Evolutionary conservation across 441 rosid genomes (phyloP).

Genomic region (Theobroma grandiflorum): DNA sequence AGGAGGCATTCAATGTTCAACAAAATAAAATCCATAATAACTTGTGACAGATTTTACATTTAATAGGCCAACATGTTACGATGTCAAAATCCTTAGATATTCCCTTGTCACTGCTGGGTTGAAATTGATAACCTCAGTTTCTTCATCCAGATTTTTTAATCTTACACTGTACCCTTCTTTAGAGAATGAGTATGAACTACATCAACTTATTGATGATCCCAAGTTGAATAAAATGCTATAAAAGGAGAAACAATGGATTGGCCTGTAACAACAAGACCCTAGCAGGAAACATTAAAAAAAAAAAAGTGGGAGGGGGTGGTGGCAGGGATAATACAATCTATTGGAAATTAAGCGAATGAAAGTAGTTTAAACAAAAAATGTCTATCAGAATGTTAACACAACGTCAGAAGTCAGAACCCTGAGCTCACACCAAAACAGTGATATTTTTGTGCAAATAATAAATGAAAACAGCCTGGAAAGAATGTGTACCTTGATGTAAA

Average conservation of each 20-base stretch:
- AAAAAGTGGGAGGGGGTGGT: background rate
- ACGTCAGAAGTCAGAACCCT: background rate
- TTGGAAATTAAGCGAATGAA: background rate
- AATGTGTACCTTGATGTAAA: conserved; percentile 77
- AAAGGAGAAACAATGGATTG: background rate
- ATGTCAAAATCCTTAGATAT: background rate
- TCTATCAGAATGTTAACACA: background rate
- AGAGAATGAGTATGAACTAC: background rate
- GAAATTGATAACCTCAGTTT: background rate
- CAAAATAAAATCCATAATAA: background rate
- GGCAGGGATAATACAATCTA: background rate
- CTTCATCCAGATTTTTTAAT: background rate
- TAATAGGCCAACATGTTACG: background rate
- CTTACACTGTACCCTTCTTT: background rate
- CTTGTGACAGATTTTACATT: background rate
- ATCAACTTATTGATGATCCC: background rate
- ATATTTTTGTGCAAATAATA: background rate
- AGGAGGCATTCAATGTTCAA: background rate
- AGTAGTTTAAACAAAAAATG: background rate
- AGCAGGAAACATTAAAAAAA: background rate
- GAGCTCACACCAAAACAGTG: background rate
- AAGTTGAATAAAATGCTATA: background rate
- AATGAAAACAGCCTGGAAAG: background rate
- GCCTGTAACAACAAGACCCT: background rate
- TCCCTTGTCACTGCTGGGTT: background rate